Conservation (phyloP, 179 eudicot genomes). For the Beta macrorhiza region DNA sequence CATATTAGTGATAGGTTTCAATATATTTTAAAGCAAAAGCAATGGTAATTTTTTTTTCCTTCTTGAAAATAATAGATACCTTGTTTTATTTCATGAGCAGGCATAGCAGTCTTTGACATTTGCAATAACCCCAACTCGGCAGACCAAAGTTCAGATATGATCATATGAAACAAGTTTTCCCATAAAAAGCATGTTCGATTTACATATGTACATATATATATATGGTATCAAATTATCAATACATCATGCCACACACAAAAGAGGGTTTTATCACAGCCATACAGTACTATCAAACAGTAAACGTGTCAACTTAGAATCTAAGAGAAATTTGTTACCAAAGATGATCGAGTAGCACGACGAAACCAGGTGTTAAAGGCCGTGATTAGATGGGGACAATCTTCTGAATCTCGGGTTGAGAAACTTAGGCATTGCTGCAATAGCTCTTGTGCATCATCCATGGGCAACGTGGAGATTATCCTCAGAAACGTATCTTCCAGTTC, state of each 20-base stretch:
- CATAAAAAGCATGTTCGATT: not conserved
- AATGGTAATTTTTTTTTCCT: too few species aligned
- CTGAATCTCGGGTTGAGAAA: slow-evolving; percentile 78
- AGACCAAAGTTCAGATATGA: not conserved
- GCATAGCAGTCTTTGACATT: not conserved
- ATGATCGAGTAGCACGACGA: slow-evolving; percentile 63
- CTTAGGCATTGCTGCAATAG: slow-evolving; percentile 81
- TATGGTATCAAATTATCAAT: slow-evolving; percentile 2
- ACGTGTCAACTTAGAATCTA: not conserved
- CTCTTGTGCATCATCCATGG: slow-evolving; percentile 72
- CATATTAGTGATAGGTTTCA: too few species aligned
- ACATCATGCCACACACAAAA: slow-evolving; percentile 9
- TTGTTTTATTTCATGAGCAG: not conserved
- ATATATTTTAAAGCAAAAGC: too few species aligned
- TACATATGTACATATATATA: slow-evolving; percentile 1
- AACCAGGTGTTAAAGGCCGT: slow-evolving; percentile 88
- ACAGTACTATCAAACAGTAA: slow-evolving; percentile 5
- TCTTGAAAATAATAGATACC: too few species aligned
- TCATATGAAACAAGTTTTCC: not conserved
- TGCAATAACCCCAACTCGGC: not conserved
- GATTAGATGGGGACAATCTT: slow-evolving; percentile 76
- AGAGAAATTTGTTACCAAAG: slow-evolving; percentile 9
- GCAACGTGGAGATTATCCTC: slow-evolving; percentile 74
- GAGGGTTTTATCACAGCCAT: not conserved
- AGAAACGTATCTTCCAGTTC: slow-evolving; percentile 85